Evolutionary conservation across 2,329 filamentous ascomycete species (phyloP), one percentile per base, ranked within the genome.

Genomic region (Aureobasidium sp.): DNA sequence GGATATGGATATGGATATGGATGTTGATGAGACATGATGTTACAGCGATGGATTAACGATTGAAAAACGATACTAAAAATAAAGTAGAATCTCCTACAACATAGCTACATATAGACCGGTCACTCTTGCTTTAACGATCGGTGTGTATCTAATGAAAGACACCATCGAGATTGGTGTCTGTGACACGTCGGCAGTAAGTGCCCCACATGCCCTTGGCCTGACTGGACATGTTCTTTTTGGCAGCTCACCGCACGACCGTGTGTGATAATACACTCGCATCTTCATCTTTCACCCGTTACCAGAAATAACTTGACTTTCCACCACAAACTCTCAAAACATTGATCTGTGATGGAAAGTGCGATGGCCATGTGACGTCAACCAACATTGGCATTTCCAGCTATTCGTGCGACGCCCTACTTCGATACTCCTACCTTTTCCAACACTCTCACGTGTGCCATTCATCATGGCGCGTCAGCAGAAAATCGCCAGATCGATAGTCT

Each of bases 401-500:
- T 52, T 15, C 3, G 19, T 24, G 22, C 31, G 33, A 39, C 31
- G 15, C 27, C 31, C 29, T 22, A 5, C 19, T 35, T 11, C 37
- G 2, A 39, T 31, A 3, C 37, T 27, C 15, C 9, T 5, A 19
- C 6, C n/a, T 15, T 40, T 35, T 22, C 8, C 54, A 45, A 59
- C 27, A 37, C 8, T 37, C 29, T 15, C 54, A 37, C 29, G 29
- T 24, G 50, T 35, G 31, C 17, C 44, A 50, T 49, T 62, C 60
- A 62, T 48, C 31, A 65, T 65, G 64, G 62, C 58, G 19, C 64
- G 64, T 19, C 49, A 65, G 31, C 57, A 59, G 19, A 31, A 39
- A n/a, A 44, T 65, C 31, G 64, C 64, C 6, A 49, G 48, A 9
- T 65, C 58, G 29, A 53, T 65, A 49, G 62, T 65, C 12, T 58